phyloP scores from a whole-genome alignment of 257 asterid genomes.

The Nyctanthes arbortristis region DNA sequence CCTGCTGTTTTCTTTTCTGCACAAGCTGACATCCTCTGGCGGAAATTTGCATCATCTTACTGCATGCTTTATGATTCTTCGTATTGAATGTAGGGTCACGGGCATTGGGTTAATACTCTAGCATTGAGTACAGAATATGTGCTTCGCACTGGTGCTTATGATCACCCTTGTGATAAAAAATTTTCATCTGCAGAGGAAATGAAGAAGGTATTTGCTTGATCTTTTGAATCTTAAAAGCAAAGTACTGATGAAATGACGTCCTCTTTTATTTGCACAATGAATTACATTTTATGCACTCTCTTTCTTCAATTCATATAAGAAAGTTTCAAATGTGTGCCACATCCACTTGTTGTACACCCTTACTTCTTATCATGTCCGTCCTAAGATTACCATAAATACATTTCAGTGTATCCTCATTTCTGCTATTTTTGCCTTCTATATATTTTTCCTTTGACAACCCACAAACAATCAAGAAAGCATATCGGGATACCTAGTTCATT shows the following conservation, averaged over 20 bases:
- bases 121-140: conserved; percentile 96
- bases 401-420: conserved; percentile 6
- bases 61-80: conserved; percentile 11
- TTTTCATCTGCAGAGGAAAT: conserved; percentile 83
- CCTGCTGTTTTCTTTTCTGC: conserved; percentile 16
- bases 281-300: no score
- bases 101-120: conserved; percentile 96
- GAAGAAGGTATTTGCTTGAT: conserved; percentile 63
- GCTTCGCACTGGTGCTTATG: conserved; percentile 92
- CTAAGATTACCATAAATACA: not conserved
- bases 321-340: no score
- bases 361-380: not conserved
- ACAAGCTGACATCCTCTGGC: not conserved
- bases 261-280: no score
- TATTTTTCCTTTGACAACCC: no score
- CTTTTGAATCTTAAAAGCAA: conserved; percentile 8
- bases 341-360: no score
- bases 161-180: conserved; percentile 68
- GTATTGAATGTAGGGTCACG: conserved; percentile 72
- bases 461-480: no score
- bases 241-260: conserved; percentile 2
- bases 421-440: no score
- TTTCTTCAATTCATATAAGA: not conserved
- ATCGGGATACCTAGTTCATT: no score
- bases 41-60: conserved; percentile 12